Evolutionary conservation across 2,329 filamentous ascomycete genomes (phyloP).

Genomic region (Fusarium lyarnte): DNA sequence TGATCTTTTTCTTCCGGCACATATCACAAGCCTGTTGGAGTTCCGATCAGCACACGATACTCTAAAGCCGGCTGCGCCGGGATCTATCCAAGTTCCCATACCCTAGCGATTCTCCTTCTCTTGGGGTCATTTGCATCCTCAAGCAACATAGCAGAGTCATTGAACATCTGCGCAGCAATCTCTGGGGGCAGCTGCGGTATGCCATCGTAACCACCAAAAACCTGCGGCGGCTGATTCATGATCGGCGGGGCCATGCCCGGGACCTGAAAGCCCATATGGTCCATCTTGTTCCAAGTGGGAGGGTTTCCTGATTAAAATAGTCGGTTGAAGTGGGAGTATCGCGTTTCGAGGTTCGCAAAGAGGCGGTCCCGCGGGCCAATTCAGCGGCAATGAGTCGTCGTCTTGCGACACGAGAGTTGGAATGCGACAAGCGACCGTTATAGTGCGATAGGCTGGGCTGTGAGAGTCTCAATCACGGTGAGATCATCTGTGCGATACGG

Average conservation of each 20-base stretch:
- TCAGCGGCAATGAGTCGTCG: slow-evolving; percentile 6
- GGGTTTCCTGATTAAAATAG: neutral
- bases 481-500: neutral
- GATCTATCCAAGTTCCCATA: slow-evolving; percentile 55
- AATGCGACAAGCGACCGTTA: neutral
- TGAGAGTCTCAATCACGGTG: slow-evolving; percentile 13
- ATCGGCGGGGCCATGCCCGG: slow-evolving; percentile 66
- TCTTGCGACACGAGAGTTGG: neutral
- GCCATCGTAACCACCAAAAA: slow-evolving; percentile 74
- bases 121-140: slow-evolving; percentile 84
- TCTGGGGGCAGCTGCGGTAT: slow-evolving; percentile 66
- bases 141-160: slow-evolving; percentile 64
- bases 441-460: neutral
- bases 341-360: slow-evolving; percentile 5
- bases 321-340: neutral
- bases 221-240: slow-evolving; percentile 74
- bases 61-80: neutral
- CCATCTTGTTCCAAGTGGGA: slow-evolving; percentile 40
- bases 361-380: slow-evolving; percentile 22
- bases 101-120: slow-evolving; percentile 86
- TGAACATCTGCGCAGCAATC: slow-evolving; percentile 68
- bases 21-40: slow-evolving; percentile 82
- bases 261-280: slow-evolving; percentile 68
- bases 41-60: slow-evolving; percentile 25
- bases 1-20: slow-evolving; percentile 97